Evolutionary conservation across 495 filamentous ascomycete species (phyloP).

Genomic region (Cercophora scortea): DNA sequence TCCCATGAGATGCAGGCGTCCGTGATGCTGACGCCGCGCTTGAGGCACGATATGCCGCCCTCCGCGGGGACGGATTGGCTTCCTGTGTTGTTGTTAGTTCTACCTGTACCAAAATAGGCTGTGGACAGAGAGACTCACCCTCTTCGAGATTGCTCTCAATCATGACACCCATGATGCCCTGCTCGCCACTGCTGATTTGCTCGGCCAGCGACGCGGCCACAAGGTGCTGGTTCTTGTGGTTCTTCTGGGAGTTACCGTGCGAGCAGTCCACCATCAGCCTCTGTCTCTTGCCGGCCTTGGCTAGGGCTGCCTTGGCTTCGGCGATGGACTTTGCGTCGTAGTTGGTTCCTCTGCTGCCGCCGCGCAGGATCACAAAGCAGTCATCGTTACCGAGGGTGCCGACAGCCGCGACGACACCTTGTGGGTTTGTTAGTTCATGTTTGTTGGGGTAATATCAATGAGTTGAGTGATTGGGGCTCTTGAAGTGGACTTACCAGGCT

Average conservation of each 20-base stretch:
- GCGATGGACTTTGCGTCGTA: background rate
- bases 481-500: background rate
- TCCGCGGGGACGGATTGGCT: background rate
- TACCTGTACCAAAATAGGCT: background rate
- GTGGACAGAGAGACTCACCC: background rate
- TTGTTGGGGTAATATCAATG: background rate
- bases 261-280: background rate
- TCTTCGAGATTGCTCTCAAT: background rate
- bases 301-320: background rate
- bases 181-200: background rate
- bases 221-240: background rate
- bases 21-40: background rate
- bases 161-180: background rate
- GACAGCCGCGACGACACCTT: background rate
- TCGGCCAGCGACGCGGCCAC: background rate
- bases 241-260: background rate
- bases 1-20: background rate
- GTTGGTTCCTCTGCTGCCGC: background rate
- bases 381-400: background rate
- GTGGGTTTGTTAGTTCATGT: background rate
- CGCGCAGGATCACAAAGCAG: background rate
- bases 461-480: background rate
- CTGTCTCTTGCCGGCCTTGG: background rate
- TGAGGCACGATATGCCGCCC: background rate
- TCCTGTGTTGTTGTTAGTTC: background rate